Conservation (phyloP, 805 yeast species). For the Zygotorulaspora florentina region DNA sequence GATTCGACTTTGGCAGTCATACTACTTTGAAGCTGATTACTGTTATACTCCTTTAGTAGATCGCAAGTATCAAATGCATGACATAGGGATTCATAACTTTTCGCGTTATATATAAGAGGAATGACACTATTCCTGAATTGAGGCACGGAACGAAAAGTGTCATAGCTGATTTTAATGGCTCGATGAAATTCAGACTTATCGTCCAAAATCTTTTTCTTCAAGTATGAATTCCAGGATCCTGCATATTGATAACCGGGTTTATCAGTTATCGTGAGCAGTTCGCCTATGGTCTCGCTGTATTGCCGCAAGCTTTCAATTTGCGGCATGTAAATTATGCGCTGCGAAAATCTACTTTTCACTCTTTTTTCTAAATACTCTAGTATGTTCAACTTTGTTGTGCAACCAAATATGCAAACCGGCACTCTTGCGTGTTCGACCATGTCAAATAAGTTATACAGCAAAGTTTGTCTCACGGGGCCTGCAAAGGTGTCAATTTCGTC, state of each 20-base stretch:
- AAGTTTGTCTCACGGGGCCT: constrained; percentile 66
- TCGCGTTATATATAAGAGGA: constrained; percentile 40
- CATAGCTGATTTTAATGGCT: constrained; percentile 44
- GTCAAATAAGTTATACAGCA: constrained; percentile 84
- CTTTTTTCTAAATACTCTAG: constrained; percentile 85
- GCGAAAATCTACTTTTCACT: constrained; percentile 85
- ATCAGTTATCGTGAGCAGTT: constrained; percentile 32
- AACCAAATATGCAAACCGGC: constrained; percentile 79
- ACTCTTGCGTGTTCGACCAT: constrained; percentile 64
- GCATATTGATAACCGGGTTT: constrained; percentile 13
- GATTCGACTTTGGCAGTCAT: constrained; percentile 30
- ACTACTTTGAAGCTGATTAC: constrained; percentile 30
- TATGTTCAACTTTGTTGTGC: constrained; percentile 68
- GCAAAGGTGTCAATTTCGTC: constrained; percentile 86
- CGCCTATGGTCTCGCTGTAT: constrained; percentile 47
- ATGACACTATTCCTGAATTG: constrained; percentile 44
- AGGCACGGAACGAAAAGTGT: constrained; percentile 55
- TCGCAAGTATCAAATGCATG: constrained; percentile 17
- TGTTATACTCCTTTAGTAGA: constrained; percentile 23
- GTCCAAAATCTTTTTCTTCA: constrained; percentile 31
- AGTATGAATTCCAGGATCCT: constrained; percentile 42
- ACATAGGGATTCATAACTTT: constrained; percentile 27
- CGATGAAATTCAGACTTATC: constrained; percentile 35
- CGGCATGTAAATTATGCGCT: constrained; percentile 60
- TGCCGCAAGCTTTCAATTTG: constrained; percentile 46